A percentile compares a stretch with the other conserved stretches of the same genome.
Evolutionary conservation across 106 monocot genomes (phyloP).

Genomic region (Dendrobium officinale): DNA sequence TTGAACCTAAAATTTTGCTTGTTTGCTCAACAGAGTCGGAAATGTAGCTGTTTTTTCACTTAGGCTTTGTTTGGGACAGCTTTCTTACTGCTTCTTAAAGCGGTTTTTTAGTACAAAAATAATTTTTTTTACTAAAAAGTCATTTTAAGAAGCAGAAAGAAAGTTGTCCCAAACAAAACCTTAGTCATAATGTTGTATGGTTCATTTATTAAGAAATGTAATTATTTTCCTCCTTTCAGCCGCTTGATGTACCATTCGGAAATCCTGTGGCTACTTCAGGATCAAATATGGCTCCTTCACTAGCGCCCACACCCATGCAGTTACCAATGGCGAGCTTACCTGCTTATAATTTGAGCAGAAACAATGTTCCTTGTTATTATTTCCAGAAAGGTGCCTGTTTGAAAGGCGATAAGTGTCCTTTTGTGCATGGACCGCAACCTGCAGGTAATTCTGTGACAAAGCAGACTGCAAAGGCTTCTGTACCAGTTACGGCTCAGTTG

Average conservation of each 20-base stretch:
- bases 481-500: constrained; percentile 6
- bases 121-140: too few relatives aligned
- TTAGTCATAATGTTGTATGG: too few relatives aligned
- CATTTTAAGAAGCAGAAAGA: too few relatives aligned
- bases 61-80: too few relatives aligned
- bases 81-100: too few relatives aligned
- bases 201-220: neutral
- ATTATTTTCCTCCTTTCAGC: constrained; percentile 40
- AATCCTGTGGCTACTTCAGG: constrained; percentile 20
- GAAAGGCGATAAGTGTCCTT: constrained; percentile 54
- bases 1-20: too few relatives aligned
- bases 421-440: constrained; percentile 33
- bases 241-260: constrained; percentile 51
- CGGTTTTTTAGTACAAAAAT: too few relatives aligned
- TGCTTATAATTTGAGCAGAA: constrained; percentile 26
- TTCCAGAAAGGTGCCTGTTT: constrained; percentile 54
- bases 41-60: too few relatives aligned
- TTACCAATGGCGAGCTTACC: constrained; percentile 14
- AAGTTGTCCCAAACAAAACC: too few relatives aligned
- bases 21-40: too few relatives aligned
- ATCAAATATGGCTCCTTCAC: constrained; percentile 7
- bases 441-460: constrained; percentile 2
- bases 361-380: constrained; percentile 47
- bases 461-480: constrained; percentile 16
- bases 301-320: constrained; percentile 6